phyloP scores from a whole-genome alignment of 1,284 basidiomycete species.

The Heterobasidion irregulare region DNA sequence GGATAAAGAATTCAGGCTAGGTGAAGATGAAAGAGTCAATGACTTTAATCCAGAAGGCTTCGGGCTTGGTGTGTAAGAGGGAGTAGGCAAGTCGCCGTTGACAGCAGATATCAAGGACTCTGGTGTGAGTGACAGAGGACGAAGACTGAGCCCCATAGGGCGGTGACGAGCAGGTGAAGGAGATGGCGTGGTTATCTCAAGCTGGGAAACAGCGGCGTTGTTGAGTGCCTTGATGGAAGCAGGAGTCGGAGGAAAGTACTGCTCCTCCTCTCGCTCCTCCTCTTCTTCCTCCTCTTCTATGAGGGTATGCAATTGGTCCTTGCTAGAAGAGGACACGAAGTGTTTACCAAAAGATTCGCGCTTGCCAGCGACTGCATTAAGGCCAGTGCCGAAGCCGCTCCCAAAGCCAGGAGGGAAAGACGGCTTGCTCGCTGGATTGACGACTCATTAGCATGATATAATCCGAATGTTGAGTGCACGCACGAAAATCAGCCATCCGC shows the following conservation, averaged over 20 bases:
- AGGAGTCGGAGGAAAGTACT: constrained; percentile 13
- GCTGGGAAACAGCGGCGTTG: constrained; percentile 12
- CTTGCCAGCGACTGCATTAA: constrained; percentile 42
- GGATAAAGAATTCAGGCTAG: constrained; percentile 15
- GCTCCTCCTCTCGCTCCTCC: constrained; percentile 43
- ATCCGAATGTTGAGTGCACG: constrained; percentile 18
- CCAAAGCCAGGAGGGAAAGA: constrained; percentile 42
- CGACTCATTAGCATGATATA: background rate
- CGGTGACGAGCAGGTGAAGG: constrained; percentile 39
- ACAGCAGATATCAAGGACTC: constrained; percentile 30
- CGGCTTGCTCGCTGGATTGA: constrained; percentile 35
- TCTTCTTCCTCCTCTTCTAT: constrained; percentile 73
- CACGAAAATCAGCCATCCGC: constrained; percentile 56
- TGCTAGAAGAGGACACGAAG: constrained; percentile 50
- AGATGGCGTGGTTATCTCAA: constrained; percentile 8
- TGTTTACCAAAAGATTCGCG: constrained; percentile 72
- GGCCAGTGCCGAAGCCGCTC: constrained; percentile 30
- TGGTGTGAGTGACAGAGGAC: constrained; percentile 61
- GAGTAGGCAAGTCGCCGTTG: constrained; percentile 41
- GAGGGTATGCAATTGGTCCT: constrained; percentile 68
- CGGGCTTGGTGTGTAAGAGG: constrained; percentile 38
- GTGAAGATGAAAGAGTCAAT: constrained; percentile 36
- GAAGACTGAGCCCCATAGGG: constrained; percentile 55
- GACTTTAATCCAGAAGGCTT: constrained; percentile 33
- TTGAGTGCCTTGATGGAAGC: constrained; percentile 8